phyloP scores from a whole-genome alignment of 2,329 filamentous ascomycete genomes.

The Talaromyces sp. region DNA sequence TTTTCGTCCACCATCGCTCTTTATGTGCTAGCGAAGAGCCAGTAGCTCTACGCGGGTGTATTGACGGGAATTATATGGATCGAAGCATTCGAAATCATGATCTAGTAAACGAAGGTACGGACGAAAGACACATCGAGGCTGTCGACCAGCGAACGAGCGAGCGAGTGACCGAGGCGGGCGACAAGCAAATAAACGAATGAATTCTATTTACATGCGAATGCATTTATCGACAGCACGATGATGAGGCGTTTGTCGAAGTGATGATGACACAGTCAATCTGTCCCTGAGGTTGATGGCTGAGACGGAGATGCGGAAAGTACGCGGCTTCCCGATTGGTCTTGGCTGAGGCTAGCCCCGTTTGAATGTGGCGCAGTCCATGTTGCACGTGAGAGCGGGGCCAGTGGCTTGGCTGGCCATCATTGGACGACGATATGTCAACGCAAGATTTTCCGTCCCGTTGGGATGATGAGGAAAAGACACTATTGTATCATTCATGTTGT shows the following conservation, averaged over 20 bases:
- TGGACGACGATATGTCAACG: neutral
- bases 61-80: conserved; percentile 30
- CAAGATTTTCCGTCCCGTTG: neutral
- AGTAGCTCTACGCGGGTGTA: conserved; percentile 22
- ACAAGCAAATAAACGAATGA: neutral
- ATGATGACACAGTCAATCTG: neutral
- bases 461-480: neutral
- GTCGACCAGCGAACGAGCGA: conserved; percentile 10
- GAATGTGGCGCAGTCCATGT: neutral
- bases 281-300: conserved; percentile 5
- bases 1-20: conserved; percentile 54
- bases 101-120: conserved; percentile 36
- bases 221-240: neutral
- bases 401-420: neutral
- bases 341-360: neutral
- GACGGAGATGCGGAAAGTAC: conserved; percentile 1
- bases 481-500: neutral
- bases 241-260: neutral
- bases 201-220: neutral
- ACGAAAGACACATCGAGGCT: conserved; percentile 30
- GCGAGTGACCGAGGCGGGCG: neutral
- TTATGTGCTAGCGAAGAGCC: conserved; percentile 31
- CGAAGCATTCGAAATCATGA: conserved; percentile 39
- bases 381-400: neutral
- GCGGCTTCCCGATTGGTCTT: conserved; percentile 9